Evolutionary conservation across 805 yeast genomes (phyloP).

Genomic region (Ogataea parapolymorpha): DNA sequence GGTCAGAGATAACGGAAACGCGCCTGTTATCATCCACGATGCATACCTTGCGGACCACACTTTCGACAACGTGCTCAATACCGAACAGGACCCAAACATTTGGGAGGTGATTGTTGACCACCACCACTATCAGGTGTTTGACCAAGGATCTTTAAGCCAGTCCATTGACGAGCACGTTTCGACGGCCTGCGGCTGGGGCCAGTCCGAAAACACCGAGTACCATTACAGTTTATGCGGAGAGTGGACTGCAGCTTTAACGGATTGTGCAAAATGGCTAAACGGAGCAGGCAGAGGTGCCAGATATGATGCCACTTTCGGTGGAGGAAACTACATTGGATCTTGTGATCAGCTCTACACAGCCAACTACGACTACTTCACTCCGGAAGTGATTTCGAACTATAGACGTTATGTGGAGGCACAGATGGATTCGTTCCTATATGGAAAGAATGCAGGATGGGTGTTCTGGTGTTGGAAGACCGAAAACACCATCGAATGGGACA

Average conservation of each 20-base stretch:
- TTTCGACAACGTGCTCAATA: constrained; percentile 58
- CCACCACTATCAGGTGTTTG: constrained; percentile 88
- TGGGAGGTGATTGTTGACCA: constrained; percentile 79
- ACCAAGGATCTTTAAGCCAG: constrained; percentile 55
- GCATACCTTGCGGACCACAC: constrained; percentile 59
- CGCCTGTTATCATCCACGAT: constrained; percentile 64
- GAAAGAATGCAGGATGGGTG: constrained; percentile 76
- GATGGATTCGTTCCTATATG: constrained; percentile 63
- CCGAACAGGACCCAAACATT: constrained; percentile 29
- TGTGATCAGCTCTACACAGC: constrained; percentile 53
- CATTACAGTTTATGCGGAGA: constrained; percentile 84
- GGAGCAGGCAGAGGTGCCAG: constrained; percentile 85
- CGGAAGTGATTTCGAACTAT: constrained; percentile 49
- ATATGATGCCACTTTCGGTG: constrained; percentile 57
- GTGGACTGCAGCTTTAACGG: constrained; percentile 90
- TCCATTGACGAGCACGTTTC: constrained; percentile 59
- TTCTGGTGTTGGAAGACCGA: constrained; percentile 96
- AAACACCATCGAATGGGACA: constrained; percentile 80
- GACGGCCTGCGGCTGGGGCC: constrained; percentile 48
- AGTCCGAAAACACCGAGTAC: constrained; percentile 43
- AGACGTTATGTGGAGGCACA: constrained; percentile 85
- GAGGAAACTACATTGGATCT: constrained; percentile 48
- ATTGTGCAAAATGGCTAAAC: constrained; percentile 84
- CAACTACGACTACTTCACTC: constrained; percentile 51
- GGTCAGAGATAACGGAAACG: constrained; percentile 50